phyloP scores from a whole-genome alignment of 23 red algal species.

The Gracilaria vermiculophylla region DNA sequence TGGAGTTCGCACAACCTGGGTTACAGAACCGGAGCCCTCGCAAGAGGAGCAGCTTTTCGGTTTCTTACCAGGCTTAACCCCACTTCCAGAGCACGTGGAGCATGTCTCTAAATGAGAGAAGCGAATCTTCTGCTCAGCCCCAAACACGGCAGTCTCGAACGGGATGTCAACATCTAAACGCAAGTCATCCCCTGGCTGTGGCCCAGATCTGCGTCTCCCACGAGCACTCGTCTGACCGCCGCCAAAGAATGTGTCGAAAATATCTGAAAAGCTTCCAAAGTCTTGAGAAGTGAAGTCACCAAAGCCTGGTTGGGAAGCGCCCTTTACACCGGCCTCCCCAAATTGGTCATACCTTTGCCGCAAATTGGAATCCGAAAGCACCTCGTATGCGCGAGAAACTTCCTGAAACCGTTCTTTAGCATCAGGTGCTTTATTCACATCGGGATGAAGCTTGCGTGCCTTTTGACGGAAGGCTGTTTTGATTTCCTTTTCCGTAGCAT shows the following conservation, averaged over 20 bases:
- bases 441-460: constrained; percentile 87
- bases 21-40: constrained; percentile 87
- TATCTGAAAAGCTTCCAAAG: constrained; percentile 91
- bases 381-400: constrained; percentile 90
- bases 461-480: constrained; percentile 88
- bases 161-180: constrained; percentile 92
- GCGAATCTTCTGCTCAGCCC: constrained; percentile 90
- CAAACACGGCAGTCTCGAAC: constrained; percentile 94
- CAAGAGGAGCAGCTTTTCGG: constrained; percentile 75
- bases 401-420: constrained; percentile 98
- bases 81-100: constrained; percentile 80
- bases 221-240: constrained; percentile 45
- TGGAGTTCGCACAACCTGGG: constrained; percentile 95
- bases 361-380: constrained; percentile 85
- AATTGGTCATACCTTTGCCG: constrained; percentile 98
- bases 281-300: constrained; percentile 74
- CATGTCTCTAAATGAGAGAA: constrained; percentile 94
- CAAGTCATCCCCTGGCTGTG: constrained; percentile 92
- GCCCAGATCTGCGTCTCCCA: constrained; percentile 61
- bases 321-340: constrained; percentile 97
- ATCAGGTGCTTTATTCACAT: constrained; percentile 87
- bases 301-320: constrained; percentile 72
- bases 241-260: constrained; percentile 98
- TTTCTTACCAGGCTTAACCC: constrained; percentile 74
- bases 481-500: constrained; percentile 76